A percentile compares a stretch with the other conserved stretches of the same genome.
phyloP scores from a whole-genome alignment of 2,329 filamentous ascomycete species.

The Alternaria postmessia region DNA sequence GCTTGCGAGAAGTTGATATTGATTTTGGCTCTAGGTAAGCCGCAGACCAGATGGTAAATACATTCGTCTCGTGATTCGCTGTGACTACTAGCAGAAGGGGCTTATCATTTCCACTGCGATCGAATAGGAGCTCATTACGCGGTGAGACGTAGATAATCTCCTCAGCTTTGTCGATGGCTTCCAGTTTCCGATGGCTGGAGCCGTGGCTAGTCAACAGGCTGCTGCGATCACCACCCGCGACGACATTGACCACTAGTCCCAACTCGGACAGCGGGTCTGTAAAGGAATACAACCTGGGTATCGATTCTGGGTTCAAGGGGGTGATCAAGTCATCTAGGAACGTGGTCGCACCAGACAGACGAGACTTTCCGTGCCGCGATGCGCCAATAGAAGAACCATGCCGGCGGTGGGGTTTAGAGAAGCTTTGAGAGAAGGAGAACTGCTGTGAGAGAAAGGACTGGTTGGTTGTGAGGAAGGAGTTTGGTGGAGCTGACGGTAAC shows the following conservation, averaged over 20 bases:
- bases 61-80: conserved; percentile 75
- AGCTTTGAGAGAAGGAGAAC: conserved; percentile 59
- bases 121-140: conserved; percentile 62
- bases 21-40: conserved; percentile 75
- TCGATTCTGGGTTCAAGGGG: conserved; percentile 55
- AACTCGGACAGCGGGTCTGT: conserved; percentile 87
- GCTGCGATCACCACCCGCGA: conserved; percentile 38
- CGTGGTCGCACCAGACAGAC: conserved; percentile 31
- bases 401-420: conserved; percentile 42
- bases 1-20: conserved; percentile 54
- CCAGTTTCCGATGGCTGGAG: conserved; percentile 50
- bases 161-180: conserved; percentile 77
- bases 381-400: conserved; percentile 40
- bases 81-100: conserved; percentile 79
- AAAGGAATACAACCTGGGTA: conserved; percentile 81
- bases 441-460: conserved; percentile 62
- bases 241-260: conserved; percentile 73
- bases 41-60: conserved; percentile 86
- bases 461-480: conserved; percentile 74
- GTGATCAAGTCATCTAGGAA: conserved; percentile 47
- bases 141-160: conserved; percentile 85
- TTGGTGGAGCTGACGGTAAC: conserved; percentile 71
- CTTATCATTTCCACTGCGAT: conserved; percentile 54
- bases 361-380: conserved; percentile 31
- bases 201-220: conserved; percentile 41